Evolutionary conservation across 2,329 filamentous ascomycete species (phyloP).

Genomic region (Talaromyces sp.): DNA sequence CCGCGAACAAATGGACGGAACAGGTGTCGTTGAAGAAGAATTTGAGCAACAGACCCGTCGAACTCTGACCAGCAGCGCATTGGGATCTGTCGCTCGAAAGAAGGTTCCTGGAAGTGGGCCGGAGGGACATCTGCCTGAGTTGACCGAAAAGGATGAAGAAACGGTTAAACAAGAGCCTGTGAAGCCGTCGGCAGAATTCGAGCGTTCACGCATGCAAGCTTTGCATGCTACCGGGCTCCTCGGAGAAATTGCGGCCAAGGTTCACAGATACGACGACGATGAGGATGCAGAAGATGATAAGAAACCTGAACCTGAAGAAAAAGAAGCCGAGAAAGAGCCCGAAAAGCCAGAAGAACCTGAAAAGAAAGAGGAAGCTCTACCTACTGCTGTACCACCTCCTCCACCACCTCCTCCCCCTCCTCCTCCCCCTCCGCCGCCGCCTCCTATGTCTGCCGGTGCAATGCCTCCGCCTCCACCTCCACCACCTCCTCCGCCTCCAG

Average conservation of each 20-base stretch:
- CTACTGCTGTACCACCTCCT: slow-evolving; percentile 34
- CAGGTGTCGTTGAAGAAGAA: slow-evolving; percentile 46
- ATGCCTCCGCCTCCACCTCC: slow-evolving; percentile 15
- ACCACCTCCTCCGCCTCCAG: slow-evolving; percentile 32
- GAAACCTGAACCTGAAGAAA: slow-evolving; percentile 27
- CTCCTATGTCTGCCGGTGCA: slow-evolving; percentile 25
- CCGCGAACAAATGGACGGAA: slow-evolving; percentile 87
- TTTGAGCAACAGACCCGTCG: slow-evolving; percentile 51
- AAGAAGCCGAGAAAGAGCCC: slow-evolving; percentile 60
- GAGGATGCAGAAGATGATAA: slow-evolving; percentile 49
- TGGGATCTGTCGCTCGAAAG: slow-evolving; percentile 65
- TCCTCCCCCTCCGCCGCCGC: slow-evolving; percentile 30
- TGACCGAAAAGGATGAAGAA: slow-evolving; percentile 47
- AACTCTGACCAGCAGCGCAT: slow-evolving; percentile 65
- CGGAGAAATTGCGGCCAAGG: slow-evolving; percentile 68
- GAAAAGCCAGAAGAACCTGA: slow-evolving; percentile 33
- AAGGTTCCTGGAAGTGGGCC: slow-evolving; percentile 37
- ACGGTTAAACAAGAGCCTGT: slow-evolving; percentile 61
- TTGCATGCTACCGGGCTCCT: slow-evolving; percentile 62
- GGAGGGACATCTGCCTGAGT: slow-evolving; percentile 46
- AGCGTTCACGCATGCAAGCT: slow-evolving; percentile 59
- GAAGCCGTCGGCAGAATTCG: slow-evolving; percentile 55
- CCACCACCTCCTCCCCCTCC: slow-evolving; percentile 16
- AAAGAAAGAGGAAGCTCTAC: slow-evolving; percentile 35
- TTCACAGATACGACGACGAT: slow-evolving; percentile 68